phyloP scores from a whole-genome alignment of 352 stramenopile genomes.

The Phytophthora agathidicida region DNA sequence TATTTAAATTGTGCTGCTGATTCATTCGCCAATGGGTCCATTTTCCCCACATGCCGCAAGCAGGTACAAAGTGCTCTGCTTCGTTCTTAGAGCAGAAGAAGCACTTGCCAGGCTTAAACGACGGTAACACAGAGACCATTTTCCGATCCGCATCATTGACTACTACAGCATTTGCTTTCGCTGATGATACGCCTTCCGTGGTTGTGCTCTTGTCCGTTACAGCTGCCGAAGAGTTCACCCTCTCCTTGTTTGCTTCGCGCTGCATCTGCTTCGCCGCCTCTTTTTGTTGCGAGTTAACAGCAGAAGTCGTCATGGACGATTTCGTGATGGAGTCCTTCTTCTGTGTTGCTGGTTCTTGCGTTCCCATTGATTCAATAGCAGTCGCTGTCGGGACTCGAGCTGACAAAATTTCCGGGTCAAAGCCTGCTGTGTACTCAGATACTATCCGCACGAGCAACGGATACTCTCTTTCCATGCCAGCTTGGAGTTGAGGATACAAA shows the following conservation, averaged over 20 bases:
- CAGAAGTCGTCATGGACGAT: background rate
- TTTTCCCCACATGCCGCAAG: constrained; percentile 84
- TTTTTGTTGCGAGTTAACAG: constrained; percentile 5
- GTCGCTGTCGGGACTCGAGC: constrained; percentile 28
- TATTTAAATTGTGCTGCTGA: constrained; percentile 58
- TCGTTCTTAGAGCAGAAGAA: constrained; percentile 89
- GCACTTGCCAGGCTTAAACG: constrained; percentile 81
- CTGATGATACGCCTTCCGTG: background rate
- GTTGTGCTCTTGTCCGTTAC: background rate
- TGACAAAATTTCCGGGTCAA: constrained; percentile 80
- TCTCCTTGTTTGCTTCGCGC: background rate
- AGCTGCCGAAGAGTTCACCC: background rate
- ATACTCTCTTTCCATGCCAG: constrained; percentile 75
- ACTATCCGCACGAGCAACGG: constrained; percentile 82
- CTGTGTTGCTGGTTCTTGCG: constrained; percentile 8
- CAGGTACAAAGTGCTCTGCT: constrained; percentile 78
- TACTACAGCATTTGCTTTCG: background rate
- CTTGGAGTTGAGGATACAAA: constrained; percentile 79
- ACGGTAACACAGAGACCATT: constrained; percentile 81
- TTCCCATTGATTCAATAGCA: constrained; percentile 24
- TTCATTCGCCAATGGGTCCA: constrained; percentile 89
- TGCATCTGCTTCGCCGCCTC: background rate
- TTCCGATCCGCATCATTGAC: constrained; percentile 19
- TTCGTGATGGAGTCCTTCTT: background rate
- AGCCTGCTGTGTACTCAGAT: constrained; percentile 81